Evolutionary conservation across 202 grass and related monocot genomes (phyloP).

Genomic region (Alloteropsis angusta): DNA sequence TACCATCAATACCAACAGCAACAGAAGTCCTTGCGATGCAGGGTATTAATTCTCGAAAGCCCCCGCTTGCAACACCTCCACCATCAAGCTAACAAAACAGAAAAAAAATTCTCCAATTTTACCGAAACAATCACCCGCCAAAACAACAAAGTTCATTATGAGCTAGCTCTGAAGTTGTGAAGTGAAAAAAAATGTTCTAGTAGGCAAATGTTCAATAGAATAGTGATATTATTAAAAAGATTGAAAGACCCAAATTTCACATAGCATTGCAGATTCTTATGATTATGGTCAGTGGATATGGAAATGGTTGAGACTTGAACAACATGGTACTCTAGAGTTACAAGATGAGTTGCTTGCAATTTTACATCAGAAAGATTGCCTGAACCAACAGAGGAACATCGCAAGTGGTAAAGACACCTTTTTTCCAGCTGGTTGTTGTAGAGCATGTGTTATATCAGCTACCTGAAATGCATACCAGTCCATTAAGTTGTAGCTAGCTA

Average conservation of each 20-base stretch:
- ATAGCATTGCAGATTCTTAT: not conserved
- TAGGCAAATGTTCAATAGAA: not conserved
- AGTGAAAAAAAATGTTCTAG: not conserved
- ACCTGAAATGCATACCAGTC: slow-evolving; percentile 50
- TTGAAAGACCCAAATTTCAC: not conserved
- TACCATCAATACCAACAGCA: slow-evolving; percentile 91
- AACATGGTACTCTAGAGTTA: not conserved
- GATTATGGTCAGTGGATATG: not conserved
- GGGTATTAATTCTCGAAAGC: slow-evolving; percentile 83
- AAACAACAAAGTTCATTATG: not conserved
- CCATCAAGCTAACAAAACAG: slow-evolving; percentile 75
- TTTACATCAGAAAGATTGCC: not conserved
- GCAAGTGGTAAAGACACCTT: slow-evolving; percentile 44
- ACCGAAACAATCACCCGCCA: not conserved
- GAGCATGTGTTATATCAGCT: slow-evolving; percentile 92
- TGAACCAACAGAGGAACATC: not conserved
- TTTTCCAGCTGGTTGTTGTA: slow-evolving; percentile 94
- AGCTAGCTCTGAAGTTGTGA: not conserved
- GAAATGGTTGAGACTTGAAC: not conserved
- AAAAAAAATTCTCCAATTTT: slow-evolving; percentile 3
- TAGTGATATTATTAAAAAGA: not conserved
- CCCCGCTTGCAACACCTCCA: slow-evolving; percentile 89
- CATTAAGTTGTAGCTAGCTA: slow-evolving; percentile 11
- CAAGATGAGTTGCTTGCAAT: not conserved
- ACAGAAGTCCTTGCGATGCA: slow-evolving; percentile 87